Base-by-base conservation (phyloP, 1,139 yeast genomes). In the Pichia norvegensis region DNA sequence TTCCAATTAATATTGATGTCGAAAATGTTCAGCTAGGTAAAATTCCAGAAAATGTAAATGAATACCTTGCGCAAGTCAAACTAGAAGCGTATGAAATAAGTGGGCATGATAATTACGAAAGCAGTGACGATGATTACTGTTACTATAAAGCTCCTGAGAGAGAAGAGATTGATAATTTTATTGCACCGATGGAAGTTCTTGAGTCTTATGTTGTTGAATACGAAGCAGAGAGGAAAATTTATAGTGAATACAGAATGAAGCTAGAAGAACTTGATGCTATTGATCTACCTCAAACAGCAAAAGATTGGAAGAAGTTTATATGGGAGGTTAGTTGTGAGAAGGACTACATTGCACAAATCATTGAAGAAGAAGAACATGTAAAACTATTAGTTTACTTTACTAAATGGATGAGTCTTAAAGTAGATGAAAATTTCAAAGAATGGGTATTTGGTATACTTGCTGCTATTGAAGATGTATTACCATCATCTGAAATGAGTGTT, bases 391-490 rank as follows among this genome's bases (percentile, higher is more conserved):
- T 59, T 1, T 62, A 61, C 44, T 55, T 60, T 36, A 55, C 62
- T 11, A 61, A 58, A 46, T 63, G 66, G 66, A 47, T 63, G 33
- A 56, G 56, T 40, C 48, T 51, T 25, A 52, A 52, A 13, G 43
- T 62, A 10, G 55, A 59, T 40, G 50, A 36, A 1, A 54, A 57
- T 37, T 55, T 56, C 36, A 49, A 48, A 13, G 40, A 45, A 14
- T 73, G 78, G 78, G 53, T 70, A 1, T 66, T 66, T 50, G 62
- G 61, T 2, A 49, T 69, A 17, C 55, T 73, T 20, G 61, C 63
- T 11, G 59, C 69, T 4, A 50, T 69, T 8, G 74, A 73, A 4
- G 64, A 58, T 22, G 52, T 65, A 1, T 45, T 71, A 19, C 60
- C 60, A 11, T 65, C 67, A 0, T 60, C 64, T 8, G 73, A 71